These are phyloP conservation scores for Bidens hawaiensis DNA, from an alignment of 140 eudicot genomes.

Conservation along the genomic window DNA sequence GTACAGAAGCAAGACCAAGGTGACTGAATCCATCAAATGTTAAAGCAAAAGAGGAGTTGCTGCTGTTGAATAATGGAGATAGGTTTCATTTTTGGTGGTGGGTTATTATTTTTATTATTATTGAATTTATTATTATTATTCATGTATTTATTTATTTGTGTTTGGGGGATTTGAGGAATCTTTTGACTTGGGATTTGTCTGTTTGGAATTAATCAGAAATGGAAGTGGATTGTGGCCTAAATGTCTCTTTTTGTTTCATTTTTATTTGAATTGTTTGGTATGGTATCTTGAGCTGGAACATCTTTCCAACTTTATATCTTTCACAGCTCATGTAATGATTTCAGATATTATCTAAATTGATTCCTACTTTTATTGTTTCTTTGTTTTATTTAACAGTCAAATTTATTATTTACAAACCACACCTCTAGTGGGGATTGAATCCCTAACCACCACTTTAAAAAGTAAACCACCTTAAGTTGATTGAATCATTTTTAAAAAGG, in stretches of 20 bases:
- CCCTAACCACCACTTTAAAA: too few species aligned
- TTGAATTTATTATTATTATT: conserved; percentile 13
- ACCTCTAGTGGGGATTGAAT: too few species aligned
- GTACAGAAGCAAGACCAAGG: conserved; percentile 81
- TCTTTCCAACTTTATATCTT: conserved; percentile 27
- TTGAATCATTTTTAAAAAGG: too few species aligned
- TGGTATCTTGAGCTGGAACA: conserved; percentile 20
- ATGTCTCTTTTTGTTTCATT: conserved; percentile 23
- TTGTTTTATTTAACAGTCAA: too few species aligned
- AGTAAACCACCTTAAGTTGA: too few species aligned
- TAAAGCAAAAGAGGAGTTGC: not conserved
- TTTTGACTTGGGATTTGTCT: conserved; percentile 31
- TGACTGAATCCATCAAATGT: conserved; percentile 11
- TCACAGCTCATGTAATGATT: conserved; percentile 21
- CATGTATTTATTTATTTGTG: conserved; percentile 20
- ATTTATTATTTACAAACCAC: too few species aligned
- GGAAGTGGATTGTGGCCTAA: conserved; percentile 27
- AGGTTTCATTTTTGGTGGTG: conserved; percentile 24
- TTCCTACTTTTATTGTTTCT: not conserved
- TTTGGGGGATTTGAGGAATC: conserved; percentile 28
- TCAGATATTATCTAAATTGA: not conserved
- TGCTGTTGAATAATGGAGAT: conserved; percentile 20
- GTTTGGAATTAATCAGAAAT: conserved; percentile 29
- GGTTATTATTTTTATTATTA: conserved; percentile 17
- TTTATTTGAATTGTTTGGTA: conserved; percentile 12